Evolutionary conservation across 2,329 filamentous ascomycete species (phyloP).

Genomic region (Golovinomyces cichoracearum): DNA sequence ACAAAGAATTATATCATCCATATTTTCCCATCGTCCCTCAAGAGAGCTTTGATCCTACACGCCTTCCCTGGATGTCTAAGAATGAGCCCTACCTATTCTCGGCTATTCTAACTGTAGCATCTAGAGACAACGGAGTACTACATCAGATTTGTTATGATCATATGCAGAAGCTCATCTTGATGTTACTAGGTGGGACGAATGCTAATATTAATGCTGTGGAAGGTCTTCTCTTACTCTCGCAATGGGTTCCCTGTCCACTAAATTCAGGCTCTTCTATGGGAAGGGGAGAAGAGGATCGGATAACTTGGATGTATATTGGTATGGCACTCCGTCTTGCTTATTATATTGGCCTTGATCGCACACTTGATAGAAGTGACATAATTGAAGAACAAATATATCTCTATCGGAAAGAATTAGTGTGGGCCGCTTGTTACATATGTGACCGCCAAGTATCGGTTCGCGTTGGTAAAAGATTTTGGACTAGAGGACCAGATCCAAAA

Average conservation of each 20-base stretch:
- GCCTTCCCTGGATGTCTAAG: constrained; percentile 22
- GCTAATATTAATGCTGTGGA: constrained; percentile 46
- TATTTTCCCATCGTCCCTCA: constrained; percentile 43
- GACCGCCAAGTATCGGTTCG: constrained; percentile 44
- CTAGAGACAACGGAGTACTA: constrained; percentile 39
- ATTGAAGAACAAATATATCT: constrained; percentile 32
- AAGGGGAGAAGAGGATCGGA: constrained; percentile 45
- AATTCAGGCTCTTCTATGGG: constrained; percentile 23
- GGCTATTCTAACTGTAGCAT: constrained; percentile 42
- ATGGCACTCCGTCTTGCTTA: constrained; percentile 43
- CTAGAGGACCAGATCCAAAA: constrained; percentile 38
- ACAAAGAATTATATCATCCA: constrained; percentile 27
- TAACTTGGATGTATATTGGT: constrained; percentile 54
- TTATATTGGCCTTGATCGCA: constrained; percentile 42
- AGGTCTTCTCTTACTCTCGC: constrained; percentile 40
- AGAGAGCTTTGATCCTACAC: constrained; percentile 25
- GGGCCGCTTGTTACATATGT: constrained; percentile 36
- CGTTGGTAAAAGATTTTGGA: constrained; percentile 49
- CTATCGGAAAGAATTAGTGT: constrained; percentile 38
- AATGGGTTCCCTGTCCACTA: constrained; percentile 28
- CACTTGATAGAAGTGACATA: constrained; percentile 35
- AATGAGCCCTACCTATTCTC: constrained; percentile 42
- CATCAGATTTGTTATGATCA: constrained; percentile 41
- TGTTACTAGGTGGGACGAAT: constrained; percentile 38
- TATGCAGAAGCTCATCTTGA: constrained; percentile 42